phyloP scores from a whole-genome alignment of 2,329 filamentous ascomycete species.

The Alternaria brassicae region DNA sequence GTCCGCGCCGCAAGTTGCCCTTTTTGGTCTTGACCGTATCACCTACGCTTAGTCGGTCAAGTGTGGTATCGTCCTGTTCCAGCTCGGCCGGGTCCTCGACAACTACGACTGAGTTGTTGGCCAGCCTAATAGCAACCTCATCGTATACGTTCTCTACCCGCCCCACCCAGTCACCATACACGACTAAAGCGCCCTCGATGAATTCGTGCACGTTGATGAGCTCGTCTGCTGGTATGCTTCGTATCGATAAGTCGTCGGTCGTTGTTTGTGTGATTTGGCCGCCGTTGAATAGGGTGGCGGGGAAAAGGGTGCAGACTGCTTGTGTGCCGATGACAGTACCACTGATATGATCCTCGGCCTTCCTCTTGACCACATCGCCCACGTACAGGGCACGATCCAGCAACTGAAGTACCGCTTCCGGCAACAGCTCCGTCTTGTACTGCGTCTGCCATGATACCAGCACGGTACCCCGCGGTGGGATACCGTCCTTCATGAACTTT shows the following conservation, averaged over 20 bases:
- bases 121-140: conserved; percentile 59
- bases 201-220: conserved; percentile 56
- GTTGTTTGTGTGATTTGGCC: conserved; percentile 30
- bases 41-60: conserved; percentile 54
- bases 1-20: conserved; percentile 59
- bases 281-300: conserved; percentile 37
- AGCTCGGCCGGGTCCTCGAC: conserved; percentile 57
- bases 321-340: conserved; percentile 62
- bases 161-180: conserved; percentile 65
- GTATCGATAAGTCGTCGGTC: conserved; percentile 46
- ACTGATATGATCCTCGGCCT: conserved; percentile 57
- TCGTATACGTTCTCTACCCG: conserved; percentile 59
- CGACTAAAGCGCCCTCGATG: conserved; percentile 59
- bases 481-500: conserved; percentile 53
- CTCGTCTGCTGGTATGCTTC: conserved; percentile 55
- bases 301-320: conserved; percentile 56
- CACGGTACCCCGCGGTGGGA: conserved; percentile 61
- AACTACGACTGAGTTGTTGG: conserved; percentile 62
- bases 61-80: conserved; percentile 42
- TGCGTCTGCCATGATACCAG: conserved; percentile 58
- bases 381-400: conserved; percentile 63
- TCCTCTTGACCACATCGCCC: conserved; percentile 63
- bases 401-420: conserved; percentile 55
- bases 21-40: conserved; percentile 62
- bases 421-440: conserved; percentile 51